Conservation (phyloP, 805 yeast genomes). For the Hanseniaspora osmophila region DNA sequence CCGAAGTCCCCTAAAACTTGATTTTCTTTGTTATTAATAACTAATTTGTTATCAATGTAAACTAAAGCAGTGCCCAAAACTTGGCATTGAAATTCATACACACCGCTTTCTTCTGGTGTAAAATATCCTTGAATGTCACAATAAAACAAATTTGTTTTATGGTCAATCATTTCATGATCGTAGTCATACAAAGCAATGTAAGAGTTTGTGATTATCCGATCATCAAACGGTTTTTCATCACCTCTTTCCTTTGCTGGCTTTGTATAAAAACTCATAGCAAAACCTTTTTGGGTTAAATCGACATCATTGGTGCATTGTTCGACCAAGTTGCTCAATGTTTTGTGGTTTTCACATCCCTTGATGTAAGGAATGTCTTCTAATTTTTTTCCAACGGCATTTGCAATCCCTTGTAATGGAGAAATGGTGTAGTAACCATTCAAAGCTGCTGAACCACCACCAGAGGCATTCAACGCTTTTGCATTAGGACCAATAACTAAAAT, state of each 20-base stretch:
- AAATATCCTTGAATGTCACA: constrained; percentile 31
- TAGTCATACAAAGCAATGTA: constrained; percentile 20
- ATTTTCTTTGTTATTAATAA: constrained; percentile 41
- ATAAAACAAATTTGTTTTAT: constrained; percentile 22
- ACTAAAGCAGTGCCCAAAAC: constrained; percentile 42
- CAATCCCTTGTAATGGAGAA: constrained; percentile 35
- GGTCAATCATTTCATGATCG: constrained; percentile 12
- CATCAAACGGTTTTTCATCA: constrained; percentile 18
- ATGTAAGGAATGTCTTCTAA: constrained; percentile 16
- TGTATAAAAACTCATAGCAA: constrained; percentile 14
- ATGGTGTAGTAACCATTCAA: constrained; percentile 33
- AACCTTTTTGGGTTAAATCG: constrained; percentile 17
- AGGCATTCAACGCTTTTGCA: constrained; percentile 31
- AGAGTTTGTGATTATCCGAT: constrained; percentile 10
- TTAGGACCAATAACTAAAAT: constrained; percentile 48
- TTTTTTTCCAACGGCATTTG: constrained; percentile 13
- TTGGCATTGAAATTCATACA: constrained; percentile 37
- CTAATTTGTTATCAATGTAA: constrained; percentile 35
- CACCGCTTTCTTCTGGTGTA: constrained; percentile 33
- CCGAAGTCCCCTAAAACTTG: constrained; percentile 37
- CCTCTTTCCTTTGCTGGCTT: constrained; percentile 9
- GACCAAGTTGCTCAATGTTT: constrained; percentile 24
- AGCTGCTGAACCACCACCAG: constrained; percentile 55
- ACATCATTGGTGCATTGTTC: constrained; percentile 8
- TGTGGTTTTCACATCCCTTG: constrained; percentile 26